Percentiles rank a stretch among this genome's conserved stretches.
phyloP scores from a whole-genome alignment of 2,329 filamentous ascomycete genomes.

The Fusarium mangiferae region DNA sequence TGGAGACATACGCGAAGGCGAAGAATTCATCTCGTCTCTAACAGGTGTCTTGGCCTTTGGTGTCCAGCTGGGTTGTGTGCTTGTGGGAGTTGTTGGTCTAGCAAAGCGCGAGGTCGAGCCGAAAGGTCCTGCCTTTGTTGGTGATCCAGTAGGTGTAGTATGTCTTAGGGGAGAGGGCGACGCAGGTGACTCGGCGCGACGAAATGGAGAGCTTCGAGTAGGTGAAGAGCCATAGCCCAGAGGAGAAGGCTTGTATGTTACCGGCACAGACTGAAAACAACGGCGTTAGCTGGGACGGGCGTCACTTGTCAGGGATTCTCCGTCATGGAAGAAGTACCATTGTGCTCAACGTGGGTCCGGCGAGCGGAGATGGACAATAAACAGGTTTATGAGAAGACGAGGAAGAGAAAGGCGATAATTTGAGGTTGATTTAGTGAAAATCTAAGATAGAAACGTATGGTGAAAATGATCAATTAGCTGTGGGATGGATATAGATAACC shows the following conservation, averaged over 20 bases:
- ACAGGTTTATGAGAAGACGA: conserved; percentile 23
- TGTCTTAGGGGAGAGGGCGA: conserved; percentile 74
- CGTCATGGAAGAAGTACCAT: conserved; percentile 47
- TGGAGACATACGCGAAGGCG: conserved; percentile 49
- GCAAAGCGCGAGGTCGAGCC: conserved; percentile 48
- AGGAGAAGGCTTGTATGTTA: conserved; percentile 76
- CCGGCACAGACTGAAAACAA: conserved; percentile 60
- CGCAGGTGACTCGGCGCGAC: conserved; percentile 69
- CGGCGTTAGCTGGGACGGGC: conserved; percentile 43
- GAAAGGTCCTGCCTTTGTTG: conserved; percentile 57
- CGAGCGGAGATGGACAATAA: conserved; percentile 36
- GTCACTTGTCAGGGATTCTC: conserved; percentile 38
- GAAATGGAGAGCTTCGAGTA: conserved; percentile 71
- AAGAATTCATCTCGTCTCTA: conserved; percentile 34
- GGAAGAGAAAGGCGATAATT: neutral
- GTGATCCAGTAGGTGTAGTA: conserved; percentile 71
- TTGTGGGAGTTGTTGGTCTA: conserved; percentile 55
- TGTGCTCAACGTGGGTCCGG: conserved; percentile 45
- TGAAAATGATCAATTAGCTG: neutral
- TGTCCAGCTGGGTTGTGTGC: conserved; percentile 49
- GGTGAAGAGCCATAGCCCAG: conserved; percentile 75
- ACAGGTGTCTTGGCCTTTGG: conserved; percentile 47
- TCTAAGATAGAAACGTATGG: neutral
- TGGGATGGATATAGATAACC: conserved; percentile 20
- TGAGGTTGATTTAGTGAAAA: conserved; percentile 15